Evolutionary conservation across 192 early-diverging fungal species (phyloP).

Genomic region (Cetraspora pellucida): DNA sequence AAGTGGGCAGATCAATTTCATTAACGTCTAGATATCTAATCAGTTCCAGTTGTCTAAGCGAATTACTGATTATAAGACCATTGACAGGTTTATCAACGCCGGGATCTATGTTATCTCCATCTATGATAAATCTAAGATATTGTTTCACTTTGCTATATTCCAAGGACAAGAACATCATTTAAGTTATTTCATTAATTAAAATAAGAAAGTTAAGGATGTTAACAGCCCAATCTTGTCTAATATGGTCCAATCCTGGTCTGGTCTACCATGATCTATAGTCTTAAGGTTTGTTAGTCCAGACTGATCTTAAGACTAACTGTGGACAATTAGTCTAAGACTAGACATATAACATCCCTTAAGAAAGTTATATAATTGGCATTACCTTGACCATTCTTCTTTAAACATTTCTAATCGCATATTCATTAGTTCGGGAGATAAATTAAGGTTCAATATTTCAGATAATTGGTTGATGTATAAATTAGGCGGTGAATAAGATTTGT

Average conservation of each 20-base stretch:
- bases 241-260: no score
- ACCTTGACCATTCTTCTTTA: constrained; percentile 35
- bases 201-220: no score
- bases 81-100: no score
- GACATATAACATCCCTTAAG: no score
- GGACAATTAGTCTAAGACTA: no score
- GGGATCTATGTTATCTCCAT: not conserved
- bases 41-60: constrained; percentile 11
- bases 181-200: not conserved
- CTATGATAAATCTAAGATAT: constrained; percentile 4
- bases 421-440: constrained; percentile 18
- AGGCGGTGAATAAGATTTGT: not conserved
- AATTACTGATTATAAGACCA: not conserved
- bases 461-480: constrained; percentile 30
- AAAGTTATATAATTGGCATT: not conserved
- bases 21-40: constrained; percentile 16
- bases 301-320: no score
- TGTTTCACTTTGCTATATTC: constrained; percentile 25
- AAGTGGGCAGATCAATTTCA: constrained; percentile 26
- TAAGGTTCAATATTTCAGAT: constrained; percentile 15
- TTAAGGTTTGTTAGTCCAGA: no score
- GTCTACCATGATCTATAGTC: no score
- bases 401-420: constrained; percentile 27
- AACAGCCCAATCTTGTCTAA: no score
- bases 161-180: not conserved